Base-by-base conservation (phyloP, 192 early-diverging fungal genomes). In the Chytriomyces confervae region DNA sequence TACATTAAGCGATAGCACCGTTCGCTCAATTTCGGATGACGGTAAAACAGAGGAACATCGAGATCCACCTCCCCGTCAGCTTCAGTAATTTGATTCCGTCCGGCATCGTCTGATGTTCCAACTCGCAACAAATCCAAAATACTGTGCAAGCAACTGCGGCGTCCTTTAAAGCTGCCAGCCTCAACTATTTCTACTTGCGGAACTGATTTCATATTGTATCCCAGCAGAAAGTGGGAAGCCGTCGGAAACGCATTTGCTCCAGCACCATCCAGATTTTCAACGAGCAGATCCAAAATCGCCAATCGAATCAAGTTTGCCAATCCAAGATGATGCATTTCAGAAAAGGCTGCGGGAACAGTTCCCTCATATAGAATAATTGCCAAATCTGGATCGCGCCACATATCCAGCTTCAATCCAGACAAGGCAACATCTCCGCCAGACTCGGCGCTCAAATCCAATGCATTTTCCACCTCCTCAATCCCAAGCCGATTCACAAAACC, bases 1-100 rank as follows among this genome's bases (percentile, higher is more conserved):
- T 94, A 94, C 7, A 99, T 77, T 51, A 99, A 85, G 62, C 94
- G 91, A 80, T 93, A 95, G 80, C 97, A 98, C 69, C 92, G 91
- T 84, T 95, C 94, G 16, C 91, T 91, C 18, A 98, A 84, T 7
- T 88, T 85, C 13, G 97, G 95, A 71, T 96, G 93, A 0, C 83
- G 88, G 45, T 80, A 77, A 62, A 79, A 88, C 4, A 97, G 79
- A 5, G 92, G 88, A 53, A 69, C 78, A 6, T 57, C 36, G 11
- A 77, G 36, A 10, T 62, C 73, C 36, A 69, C 62, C 36, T 88
- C 87, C 36, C 53, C 51, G 20, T 86, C 83, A 9, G 20, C 7
- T 5, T 66, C 74, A 46, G 7, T 50, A 1, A 27, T 46, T 4
- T 9, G 18, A 48, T 18, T 50, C 27, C 29, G 6, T 43, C 53